Evolutionary conservation across 768 basidiomycete genomes (phyloP).

Genomic region (Leccinum arenicola): DNA sequence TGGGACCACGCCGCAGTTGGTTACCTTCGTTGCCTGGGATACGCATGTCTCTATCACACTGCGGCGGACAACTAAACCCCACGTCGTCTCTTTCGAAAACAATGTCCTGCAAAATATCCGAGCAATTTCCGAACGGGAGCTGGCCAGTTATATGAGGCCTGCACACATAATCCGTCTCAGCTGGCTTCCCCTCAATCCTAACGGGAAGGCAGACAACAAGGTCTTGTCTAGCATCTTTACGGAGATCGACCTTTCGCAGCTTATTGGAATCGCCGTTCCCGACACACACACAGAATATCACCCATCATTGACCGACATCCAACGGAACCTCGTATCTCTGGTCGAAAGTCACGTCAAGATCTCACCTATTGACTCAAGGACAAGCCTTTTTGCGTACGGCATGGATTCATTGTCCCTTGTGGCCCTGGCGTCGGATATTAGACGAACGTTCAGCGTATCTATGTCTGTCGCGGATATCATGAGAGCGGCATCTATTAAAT

Average conservation of each 20-base stretch:
- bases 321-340: constrained; percentile 36
- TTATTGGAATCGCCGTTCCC: constrained; percentile 14
- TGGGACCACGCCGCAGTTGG: constrained; percentile 36
- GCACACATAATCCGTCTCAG: constrained; percentile 47
- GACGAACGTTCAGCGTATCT: constrained; percentile 12
- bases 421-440: constrained; percentile 23
- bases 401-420: constrained; percentile 32
- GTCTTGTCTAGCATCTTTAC: constrained; percentile 26
- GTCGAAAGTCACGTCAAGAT: constrained; percentile 26
- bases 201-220: constrained; percentile 35
- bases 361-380: constrained; percentile 17
- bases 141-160: constrained; percentile 52
- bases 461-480: constrained; percentile 32
- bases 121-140: constrained; percentile 37
- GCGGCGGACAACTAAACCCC: constrained; percentile 34
- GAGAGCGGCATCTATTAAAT: constrained; percentile 22
- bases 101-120: constrained; percentile 29
- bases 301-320: constrained; percentile 21
- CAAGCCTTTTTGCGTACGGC: constrained; percentile 33
- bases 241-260: constrained; percentile 18
- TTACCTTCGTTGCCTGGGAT: constrained; percentile 47
- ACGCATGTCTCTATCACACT: constrained; percentile 33
- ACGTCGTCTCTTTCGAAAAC: constrained; percentile 27
- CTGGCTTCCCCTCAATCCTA: constrained; percentile 45
- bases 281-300: not conserved